Evolutionary conservation across 129 eudicot genomes (phyloP).

Genomic region (Smallanthus sonchifolius): DNA sequence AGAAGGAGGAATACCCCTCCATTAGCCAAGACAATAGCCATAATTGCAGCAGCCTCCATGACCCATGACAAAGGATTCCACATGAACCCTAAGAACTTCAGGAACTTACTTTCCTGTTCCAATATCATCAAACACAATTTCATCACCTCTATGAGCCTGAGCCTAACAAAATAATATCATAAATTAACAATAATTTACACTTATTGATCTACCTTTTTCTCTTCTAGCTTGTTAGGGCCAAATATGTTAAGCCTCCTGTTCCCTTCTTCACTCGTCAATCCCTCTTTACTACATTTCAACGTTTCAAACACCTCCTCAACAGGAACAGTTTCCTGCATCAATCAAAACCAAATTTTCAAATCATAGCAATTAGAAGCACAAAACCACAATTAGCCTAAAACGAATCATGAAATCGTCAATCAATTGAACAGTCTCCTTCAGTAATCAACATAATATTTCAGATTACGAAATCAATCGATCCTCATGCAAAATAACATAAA

Average conservation of each 20-base stretch:
- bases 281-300: slow-evolving; percentile 62
- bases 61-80: slow-evolving; percentile 98
- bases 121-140: slow-evolving; percentile 23
- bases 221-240: slow-evolving; percentile 87
- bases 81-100: slow-evolving; percentile 82
- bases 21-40: slow-evolving; percentile 85
- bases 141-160: neutral
- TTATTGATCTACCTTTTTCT: slow-evolving; percentile 50
- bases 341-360: neutral
- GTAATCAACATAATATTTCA: neutral
- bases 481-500: neutral
- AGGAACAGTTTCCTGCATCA: slow-evolving; percentile 59
- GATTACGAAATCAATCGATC: neutral
- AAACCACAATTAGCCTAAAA: neutral
- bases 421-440: neutral
- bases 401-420: neutral
- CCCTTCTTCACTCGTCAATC: slow-evolving; percentile 61
- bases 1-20: slow-evolving; percentile 52
- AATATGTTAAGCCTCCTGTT: slow-evolving; percentile 50
- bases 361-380: neutral
- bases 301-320: slow-evolving; percentile 73
- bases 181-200: neutral
- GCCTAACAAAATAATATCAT: neutral
- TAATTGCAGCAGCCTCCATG: slow-evolving; percentile 84
- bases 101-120: slow-evolving; percentile 61